Conservation (phyloP, 1,284 basidiomycete genomes). For the Cutaneotrichosporon spelunceum region DNA sequence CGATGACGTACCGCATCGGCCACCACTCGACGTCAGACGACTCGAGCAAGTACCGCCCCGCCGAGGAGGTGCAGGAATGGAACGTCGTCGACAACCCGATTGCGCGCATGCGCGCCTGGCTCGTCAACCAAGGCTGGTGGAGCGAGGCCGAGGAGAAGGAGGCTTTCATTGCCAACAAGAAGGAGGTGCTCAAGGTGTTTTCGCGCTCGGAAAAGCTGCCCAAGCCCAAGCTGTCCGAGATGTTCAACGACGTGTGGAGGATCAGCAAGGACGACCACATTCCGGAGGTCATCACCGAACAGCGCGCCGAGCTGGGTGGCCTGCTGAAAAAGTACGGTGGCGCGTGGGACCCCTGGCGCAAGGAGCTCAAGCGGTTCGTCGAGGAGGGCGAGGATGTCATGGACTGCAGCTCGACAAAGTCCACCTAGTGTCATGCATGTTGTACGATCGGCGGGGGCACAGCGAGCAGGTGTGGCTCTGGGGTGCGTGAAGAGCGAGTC, state of each 20-base stretch:
- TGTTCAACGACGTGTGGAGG: slow-evolving; percentile 78
- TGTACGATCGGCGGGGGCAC: background rate
- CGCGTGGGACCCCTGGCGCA: slow-evolving; percentile 77
- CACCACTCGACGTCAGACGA: slow-evolving; percentile 95
- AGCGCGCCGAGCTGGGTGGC: slow-evolving; percentile 70
- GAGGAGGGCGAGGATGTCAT: slow-evolving; percentile 69
- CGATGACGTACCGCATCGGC: slow-evolving; percentile 90
- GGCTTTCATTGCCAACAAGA: slow-evolving; percentile 66
- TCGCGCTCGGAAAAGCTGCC: slow-evolving; percentile 70
- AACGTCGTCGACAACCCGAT: slow-evolving; percentile 86
- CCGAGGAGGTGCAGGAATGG: slow-evolving; percentile 79
- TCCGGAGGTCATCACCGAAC: slow-evolving; percentile 80
- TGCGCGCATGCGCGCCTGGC: slow-evolving; percentile 73
- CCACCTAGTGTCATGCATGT: slow-evolving; percentile 13
- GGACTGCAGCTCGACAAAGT: slow-evolving; percentile 38
- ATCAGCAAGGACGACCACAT: slow-evolving; percentile 62
- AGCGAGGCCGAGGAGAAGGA: slow-evolving; percentile 68
- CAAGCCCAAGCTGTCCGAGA: slow-evolving; percentile 66
- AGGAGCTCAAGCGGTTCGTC: slow-evolving; percentile 74
- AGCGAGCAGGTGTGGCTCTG: too few species aligned
- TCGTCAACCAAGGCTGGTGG: slow-evolving; percentile 87
- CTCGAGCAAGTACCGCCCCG: slow-evolving; percentile 81
- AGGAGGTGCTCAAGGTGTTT: slow-evolving; percentile 73
- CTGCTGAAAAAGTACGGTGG: slow-evolving; percentile 80
- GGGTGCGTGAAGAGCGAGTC: too few species aligned